Base-by-base conservation (phyloP, 768 basidiomycete species). In the Mycena capillaripes region DNA sequence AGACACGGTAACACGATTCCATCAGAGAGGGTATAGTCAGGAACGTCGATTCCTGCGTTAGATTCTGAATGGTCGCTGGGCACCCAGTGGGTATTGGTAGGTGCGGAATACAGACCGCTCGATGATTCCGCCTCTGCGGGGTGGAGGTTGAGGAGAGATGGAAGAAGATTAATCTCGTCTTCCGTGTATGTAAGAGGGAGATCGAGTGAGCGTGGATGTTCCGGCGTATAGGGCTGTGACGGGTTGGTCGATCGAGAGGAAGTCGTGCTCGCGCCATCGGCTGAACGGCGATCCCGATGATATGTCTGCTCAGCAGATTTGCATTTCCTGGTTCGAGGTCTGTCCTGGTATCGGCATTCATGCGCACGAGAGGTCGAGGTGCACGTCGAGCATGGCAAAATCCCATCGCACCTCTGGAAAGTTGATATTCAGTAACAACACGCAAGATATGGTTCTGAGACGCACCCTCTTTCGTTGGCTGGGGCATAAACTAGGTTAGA, bases 391-490 rank as follows among this genome's bases (percentile, higher is more conserved):
- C 72, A 73, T 0, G 72, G 72, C 1, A 65, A 48, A 9, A 34
- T 55, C 1, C 72, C 72, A 30, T 73, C 72, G 30, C 72, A 73
- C 36, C 63, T 67, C 72, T 73, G 30, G n/a, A n/a, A 12, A 38
- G 17, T 29, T 5, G 9, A 7, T n/a, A 8, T n/a, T 69, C 46
- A 55, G 9, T 30, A 38, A 21, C 8, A 34, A 64, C 32, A 25
- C 23, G 14, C 4, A 23, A 34, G 4, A 19, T 30, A 7, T 23
- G 8, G 7, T 2, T n/a, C 16, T 29, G 30, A 1, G 17, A 64
- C 72, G 5, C 40, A 73, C 72, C 62, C 72, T 40, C 34, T 73
- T 73, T 42, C 67, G 46, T 57, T 73, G 67, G 19, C 72, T 73
- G 10, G 16, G 12, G 4, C 42, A 14, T 27, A 52, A 29, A 40